These are phyloP conservation scores for Xylariaceae sp. DNA, from an alignment of 2,329 filamentous ascomycete genomes.

Conservation along the genomic window DNA sequence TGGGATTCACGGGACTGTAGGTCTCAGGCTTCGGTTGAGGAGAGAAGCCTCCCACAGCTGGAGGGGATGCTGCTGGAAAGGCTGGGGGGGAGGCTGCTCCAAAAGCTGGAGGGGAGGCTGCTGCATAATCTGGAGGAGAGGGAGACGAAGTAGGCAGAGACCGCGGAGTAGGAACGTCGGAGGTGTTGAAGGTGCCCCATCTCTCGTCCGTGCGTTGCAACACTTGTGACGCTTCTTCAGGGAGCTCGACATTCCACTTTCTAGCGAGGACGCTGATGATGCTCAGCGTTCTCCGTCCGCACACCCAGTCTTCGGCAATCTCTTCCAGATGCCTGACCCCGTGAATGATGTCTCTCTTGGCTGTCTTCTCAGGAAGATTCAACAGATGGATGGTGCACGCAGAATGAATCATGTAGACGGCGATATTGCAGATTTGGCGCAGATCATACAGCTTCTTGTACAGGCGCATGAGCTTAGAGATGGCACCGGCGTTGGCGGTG, in stretches of 20 bases:
- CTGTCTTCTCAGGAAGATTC: constrained; percentile 87
- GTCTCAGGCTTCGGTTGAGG: background rate
- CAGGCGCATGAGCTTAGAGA: constrained; percentile 87
- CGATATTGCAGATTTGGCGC: constrained; percentile 91
- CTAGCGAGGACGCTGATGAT: constrained; percentile 77
- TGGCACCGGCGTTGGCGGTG: constrained; percentile 78
- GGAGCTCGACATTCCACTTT: constrained; percentile 86
- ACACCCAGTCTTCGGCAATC: constrained; percentile 91
- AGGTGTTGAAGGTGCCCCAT: constrained; percentile 64
- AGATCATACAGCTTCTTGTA: constrained; percentile 91
- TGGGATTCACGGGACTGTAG: background rate
- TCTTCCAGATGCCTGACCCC: constrained; percentile 89
- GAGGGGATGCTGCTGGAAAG: background rate
- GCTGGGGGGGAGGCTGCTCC: background rate
- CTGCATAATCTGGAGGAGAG: background rate
- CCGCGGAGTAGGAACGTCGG: constrained; percentile 50
- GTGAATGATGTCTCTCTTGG: constrained; percentile 81
- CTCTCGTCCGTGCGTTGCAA: constrained; percentile 72
- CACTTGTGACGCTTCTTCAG: constrained; percentile 70
- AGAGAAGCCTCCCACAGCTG: background rate
- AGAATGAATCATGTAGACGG: constrained; percentile 90
- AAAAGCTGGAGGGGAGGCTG: background rate
- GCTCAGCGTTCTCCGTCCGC: constrained; percentile 73
- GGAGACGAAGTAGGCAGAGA: constrained; percentile 22
- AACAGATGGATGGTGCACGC: constrained; percentile 92